Percentiles rank a stretch among this genome's conserved stretches.
phyloP scores from a whole-genome alignment of 2,329 filamentous ascomycete genomes.

The Hysterium pulicare region DNA sequence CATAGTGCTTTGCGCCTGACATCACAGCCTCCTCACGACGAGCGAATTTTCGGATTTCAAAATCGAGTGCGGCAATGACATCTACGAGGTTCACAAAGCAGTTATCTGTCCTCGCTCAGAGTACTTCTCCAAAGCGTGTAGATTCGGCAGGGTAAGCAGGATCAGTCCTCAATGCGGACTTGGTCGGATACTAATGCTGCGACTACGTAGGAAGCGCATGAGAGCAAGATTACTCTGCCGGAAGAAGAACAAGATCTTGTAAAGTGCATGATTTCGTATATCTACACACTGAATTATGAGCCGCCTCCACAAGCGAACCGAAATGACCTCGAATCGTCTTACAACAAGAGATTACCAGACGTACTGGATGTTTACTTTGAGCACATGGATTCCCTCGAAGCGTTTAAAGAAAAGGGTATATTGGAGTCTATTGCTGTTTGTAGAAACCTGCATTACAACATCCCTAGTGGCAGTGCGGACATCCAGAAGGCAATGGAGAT shows the following conservation, averaged over 20 bases:
- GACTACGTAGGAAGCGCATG: neutral
- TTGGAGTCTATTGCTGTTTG: no score
- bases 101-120: slow-evolving; percentile 4
- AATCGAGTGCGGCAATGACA: slow-evolving; percentile 1
- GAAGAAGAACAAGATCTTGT: neutral
- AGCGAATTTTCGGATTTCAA: slow-evolving; percentile 4
- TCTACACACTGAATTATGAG: neutral
- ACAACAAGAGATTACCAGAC: no score
- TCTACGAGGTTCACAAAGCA: slow-evolving; percentile 3
- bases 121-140: slow-evolving; percentile 1
- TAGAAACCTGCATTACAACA: no score
- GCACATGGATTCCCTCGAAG: no score
- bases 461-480: no score
- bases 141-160: neutral
- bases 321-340: neutral
- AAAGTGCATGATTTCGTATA: slow-evolving; percentile 1
- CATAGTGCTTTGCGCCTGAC: neutral
- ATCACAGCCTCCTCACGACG: neutral
- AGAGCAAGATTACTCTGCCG: neutral
- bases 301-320: neutral
- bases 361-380: no score
- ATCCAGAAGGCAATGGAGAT: no score
- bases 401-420: neutral
- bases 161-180: neutral
- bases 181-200: no score